Evolutionary conservation across 306 rosid genomes (phyloP).

Genomic region (Purshia tridentata): DNA sequence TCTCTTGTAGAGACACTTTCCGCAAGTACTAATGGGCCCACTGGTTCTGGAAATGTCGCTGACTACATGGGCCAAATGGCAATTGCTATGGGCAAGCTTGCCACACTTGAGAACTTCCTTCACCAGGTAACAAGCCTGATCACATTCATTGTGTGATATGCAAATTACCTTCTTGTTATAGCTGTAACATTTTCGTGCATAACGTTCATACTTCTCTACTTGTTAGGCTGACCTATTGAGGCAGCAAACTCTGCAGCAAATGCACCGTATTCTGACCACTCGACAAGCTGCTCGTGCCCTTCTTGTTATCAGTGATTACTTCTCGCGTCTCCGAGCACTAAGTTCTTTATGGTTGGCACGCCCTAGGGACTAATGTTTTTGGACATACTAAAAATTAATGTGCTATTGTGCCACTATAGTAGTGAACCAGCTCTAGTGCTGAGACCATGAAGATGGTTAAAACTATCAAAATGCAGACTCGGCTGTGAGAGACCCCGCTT

Average conservation of each 20-base stretch:
- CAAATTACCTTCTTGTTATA: neutral
- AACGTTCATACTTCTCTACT: neutral
- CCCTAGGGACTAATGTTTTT: slow-evolving; percentile 44
- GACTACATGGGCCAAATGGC: slow-evolving; percentile 98
- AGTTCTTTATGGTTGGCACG: slow-evolving; percentile 88
- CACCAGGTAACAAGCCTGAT: slow-evolving; percentile 50
- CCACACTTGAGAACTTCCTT: slow-evolving; percentile 70
- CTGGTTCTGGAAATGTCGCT: slow-evolving; percentile 60
- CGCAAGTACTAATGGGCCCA: slow-evolving; percentile 41
- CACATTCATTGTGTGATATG: neutral
- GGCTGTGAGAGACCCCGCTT: neutral
- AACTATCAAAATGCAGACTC: slow-evolving; percentile 2
- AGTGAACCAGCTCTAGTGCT: slow-evolving; percentile 8
- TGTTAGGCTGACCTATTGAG: slow-evolving; percentile 84
- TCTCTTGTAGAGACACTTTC: slow-evolving; percentile 79
- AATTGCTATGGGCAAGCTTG: slow-evolving; percentile 79
- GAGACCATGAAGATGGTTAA: slow-evolving; percentile 16
- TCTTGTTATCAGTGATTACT: slow-evolving; percentile 59
- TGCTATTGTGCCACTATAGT: neutral
- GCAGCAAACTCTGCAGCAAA: slow-evolving; percentile 79
- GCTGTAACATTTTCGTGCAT: neutral
- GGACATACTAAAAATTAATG: neutral
- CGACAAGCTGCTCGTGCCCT: slow-evolving; percentile 82
- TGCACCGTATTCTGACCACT: slow-evolving; percentile 65
- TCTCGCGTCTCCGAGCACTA: slow-evolving; percentile 73